phyloP scores from a whole-genome alignment of 208 protist species.

The Leishmania tarentolae region DNA sequence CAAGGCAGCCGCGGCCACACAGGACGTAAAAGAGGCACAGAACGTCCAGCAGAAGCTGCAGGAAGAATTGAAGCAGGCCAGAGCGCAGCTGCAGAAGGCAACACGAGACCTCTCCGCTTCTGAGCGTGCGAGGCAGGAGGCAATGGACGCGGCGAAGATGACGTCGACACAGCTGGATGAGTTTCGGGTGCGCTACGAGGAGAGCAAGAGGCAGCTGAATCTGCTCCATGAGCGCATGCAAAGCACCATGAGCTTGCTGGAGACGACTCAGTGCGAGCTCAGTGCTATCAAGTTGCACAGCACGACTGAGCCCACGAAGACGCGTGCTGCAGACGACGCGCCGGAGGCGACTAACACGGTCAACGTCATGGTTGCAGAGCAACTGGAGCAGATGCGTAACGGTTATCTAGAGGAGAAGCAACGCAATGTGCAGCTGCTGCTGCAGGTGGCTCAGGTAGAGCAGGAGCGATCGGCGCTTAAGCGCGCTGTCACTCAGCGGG shows the following conservation, averaged over 20 bases:
- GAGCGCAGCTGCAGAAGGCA: constrained; percentile 25
- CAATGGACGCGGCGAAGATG: constrained; percentile 18
- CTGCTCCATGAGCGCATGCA: constrained; percentile 47
- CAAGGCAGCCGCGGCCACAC: not conserved
- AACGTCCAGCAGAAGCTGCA: constrained; percentile 13
- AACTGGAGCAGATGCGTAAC: constrained; percentile 49
- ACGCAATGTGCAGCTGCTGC: constrained; percentile 70
- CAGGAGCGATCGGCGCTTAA: constrained; percentile 48
- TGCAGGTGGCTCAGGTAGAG: constrained; percentile 55
- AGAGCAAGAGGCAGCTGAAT: constrained; percentile 30
- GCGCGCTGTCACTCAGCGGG: constrained; percentile 28
- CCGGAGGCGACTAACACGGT: constrained; percentile 22
- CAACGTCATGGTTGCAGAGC: constrained; percentile 18
- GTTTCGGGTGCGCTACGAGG: constrained; percentile 47
- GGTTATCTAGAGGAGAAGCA: constrained; percentile 80
- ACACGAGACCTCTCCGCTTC: constrained; percentile 16
- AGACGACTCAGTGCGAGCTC: constrained; percentile 57
- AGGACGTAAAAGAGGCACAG: constrained; percentile 13
- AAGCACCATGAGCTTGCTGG: constrained; percentile 44
- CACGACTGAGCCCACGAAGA: constrained; percentile 31
- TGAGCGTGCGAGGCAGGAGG: constrained; percentile 34
- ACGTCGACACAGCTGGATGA: constrained; percentile 30
- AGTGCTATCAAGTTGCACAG: constrained; percentile 30
- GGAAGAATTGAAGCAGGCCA: constrained; percentile 32
- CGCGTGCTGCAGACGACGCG: constrained; percentile 32